Conservation (phyloP, 805 yeast species). For the Lipomyces starkeyi region DNA sequence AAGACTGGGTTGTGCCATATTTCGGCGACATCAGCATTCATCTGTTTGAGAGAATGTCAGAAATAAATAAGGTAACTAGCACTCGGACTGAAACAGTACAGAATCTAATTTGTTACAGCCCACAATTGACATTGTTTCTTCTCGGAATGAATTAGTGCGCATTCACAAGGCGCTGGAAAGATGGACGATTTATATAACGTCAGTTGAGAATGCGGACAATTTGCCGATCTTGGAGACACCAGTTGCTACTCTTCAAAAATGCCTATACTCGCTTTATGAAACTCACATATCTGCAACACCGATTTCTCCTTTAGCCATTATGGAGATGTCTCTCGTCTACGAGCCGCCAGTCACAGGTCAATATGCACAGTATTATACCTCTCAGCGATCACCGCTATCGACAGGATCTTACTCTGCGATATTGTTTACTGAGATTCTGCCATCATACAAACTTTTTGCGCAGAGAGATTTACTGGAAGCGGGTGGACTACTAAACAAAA, state of each 20-base stretch:
- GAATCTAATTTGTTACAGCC: constrained; percentile 50
- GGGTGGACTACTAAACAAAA: constrained; percentile 27
- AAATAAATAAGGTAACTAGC: constrained; percentile 21
- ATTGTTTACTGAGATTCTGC: constrained; percentile 62
- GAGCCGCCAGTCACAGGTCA: constrained; percentile 67
- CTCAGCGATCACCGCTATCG: constrained; percentile 61
- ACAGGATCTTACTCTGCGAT: constrained; percentile 70
- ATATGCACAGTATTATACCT: constrained; percentile 51
- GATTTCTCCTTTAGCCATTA: constrained; percentile 58
- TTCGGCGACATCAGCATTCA: constrained; percentile 82
- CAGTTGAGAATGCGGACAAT: constrained; percentile 12
- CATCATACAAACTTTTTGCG: constrained; percentile 63
- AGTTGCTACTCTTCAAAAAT: constrained; percentile 48
- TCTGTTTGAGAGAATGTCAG: constrained; percentile 44
- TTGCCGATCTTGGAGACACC: constrained; percentile 36
- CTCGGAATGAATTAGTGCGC: constrained; percentile 69
- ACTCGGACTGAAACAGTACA: neutral
- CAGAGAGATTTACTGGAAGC: constrained; percentile 31
- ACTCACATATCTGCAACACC: constrained; percentile 41
- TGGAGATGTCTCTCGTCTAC: constrained; percentile 65
- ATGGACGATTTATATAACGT: constrained; percentile 59
- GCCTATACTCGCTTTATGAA: constrained; percentile 52
- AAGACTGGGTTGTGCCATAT: constrained; percentile 80
- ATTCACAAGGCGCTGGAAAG: constrained; percentile 75
- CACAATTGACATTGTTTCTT: constrained; percentile 42